Evolutionary conservation across 192 early-diverging fungal species (phyloP).

Genomic region (Chytriomyces sp.): DNA sequence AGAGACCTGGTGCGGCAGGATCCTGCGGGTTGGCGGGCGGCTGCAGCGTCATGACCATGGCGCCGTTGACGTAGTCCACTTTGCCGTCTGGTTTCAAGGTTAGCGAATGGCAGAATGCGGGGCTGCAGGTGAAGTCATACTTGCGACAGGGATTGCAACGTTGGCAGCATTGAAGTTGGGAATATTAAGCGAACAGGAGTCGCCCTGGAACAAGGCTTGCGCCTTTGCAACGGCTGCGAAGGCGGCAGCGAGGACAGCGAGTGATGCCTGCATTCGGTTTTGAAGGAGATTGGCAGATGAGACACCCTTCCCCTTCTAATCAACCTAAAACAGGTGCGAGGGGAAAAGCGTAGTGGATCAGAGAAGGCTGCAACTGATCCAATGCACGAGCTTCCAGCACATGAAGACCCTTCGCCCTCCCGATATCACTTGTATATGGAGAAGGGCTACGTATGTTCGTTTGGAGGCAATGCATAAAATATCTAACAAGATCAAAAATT

Average conservation of each 20-base stretch:
- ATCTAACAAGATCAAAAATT: no score
- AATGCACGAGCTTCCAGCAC: neutral
- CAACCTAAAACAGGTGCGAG: neutral
- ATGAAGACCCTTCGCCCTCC: neutral
- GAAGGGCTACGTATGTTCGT: no score
- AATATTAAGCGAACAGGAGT: conserved; percentile 7
- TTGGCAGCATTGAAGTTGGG: conserved; percentile 1
- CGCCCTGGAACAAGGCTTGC: conserved; percentile 8
- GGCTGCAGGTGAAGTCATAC: neutral
- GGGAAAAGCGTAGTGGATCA: neutral
- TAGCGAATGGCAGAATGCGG: no score
- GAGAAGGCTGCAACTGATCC: neutral
- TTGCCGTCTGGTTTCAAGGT: conserved; percentile 3
- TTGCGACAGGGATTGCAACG: neutral
- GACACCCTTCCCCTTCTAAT: neutral
- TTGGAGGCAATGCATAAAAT: no score
- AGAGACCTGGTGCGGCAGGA: neutral
- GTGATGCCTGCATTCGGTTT: neutral
- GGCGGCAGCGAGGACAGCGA: neutral
- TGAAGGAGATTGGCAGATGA: neutral
- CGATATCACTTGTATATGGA: neutral
- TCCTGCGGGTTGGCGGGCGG: conserved; percentile 5
- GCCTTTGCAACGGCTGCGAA: neutral
- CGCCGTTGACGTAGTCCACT: neutral
- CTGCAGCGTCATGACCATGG: conserved; percentile 9